Evolutionary conservation across 2,329 filamentous ascomycete species (phyloP).

Genomic region (Gaeumannomyces tritici): DNA sequence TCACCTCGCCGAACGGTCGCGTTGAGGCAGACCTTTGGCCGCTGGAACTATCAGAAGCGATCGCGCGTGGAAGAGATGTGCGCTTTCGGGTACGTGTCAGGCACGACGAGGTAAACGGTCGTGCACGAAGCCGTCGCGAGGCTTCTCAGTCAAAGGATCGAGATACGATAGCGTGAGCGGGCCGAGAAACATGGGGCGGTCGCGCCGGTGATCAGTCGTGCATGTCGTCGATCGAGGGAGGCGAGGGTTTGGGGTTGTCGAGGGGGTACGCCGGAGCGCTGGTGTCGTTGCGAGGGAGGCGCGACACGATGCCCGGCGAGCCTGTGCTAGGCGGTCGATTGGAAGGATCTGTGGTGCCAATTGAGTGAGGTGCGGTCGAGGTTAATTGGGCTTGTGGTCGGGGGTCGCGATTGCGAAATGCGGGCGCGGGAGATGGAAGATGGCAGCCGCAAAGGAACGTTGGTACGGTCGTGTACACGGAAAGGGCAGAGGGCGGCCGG

Average conservation of each 20-base stretch:
- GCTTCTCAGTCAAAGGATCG: background rate
- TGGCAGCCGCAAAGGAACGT: background rate
- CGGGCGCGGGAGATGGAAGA: background rate
- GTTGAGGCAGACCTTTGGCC: background rate
- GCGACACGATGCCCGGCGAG: background rate
- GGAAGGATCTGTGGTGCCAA: background rate
- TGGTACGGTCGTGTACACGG: background rate
- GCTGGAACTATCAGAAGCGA: background rate
- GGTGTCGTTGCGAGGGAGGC: background rate
- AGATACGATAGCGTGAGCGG: background rate
- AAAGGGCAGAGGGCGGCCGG: background rate
- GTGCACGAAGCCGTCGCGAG: background rate
- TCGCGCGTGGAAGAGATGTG: background rate
- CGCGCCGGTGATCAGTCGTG: background rate
- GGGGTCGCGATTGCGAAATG: background rate
- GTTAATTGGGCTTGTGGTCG: background rate
- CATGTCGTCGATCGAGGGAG: background rate
- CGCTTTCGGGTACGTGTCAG: background rate
- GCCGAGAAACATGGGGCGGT: background rate
- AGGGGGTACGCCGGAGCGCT: too few species aligned
- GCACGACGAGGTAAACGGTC: background rate
- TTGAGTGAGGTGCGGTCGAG: background rate
- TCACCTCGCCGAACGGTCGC: background rate
- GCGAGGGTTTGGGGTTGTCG: background rate
- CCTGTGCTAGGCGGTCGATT: background rate